These are phyloP conservation scores for Moricandia arvensis DNA, from an alignment of 345 rosid species.

Conservation along the genomic window DNA sequence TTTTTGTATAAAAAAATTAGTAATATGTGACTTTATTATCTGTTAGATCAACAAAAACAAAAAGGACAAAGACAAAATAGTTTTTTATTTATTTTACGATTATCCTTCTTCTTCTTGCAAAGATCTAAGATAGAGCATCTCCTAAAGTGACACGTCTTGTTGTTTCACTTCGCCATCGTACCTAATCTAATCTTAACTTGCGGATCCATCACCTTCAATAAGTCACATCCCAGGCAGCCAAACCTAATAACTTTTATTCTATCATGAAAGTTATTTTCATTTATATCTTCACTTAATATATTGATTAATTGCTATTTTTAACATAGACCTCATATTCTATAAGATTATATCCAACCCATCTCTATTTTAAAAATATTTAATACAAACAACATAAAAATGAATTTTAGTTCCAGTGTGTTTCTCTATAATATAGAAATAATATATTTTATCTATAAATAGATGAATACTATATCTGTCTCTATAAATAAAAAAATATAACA, in stretches of 20 bases:
- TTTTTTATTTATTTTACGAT: not conserved
- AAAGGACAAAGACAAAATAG: not conserved
- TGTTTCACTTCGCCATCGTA: not conserved
- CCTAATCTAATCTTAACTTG: not conserved
- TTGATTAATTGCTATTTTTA: not conserved
- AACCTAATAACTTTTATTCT: not conserved
- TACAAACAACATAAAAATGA: too few relatives aligned
- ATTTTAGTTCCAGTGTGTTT: too few relatives aligned
- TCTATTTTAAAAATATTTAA: too few relatives aligned
- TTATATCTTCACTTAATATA: not conserved
- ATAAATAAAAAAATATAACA: too few relatives aligned
- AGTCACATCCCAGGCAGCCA: not conserved
- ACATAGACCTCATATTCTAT: not conserved
- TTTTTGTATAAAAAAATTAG: not conserved
- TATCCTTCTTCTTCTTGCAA: not conserved
- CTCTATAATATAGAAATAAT: too few relatives aligned
- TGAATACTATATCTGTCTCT: too few relatives aligned
- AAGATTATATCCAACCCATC: too few relatives aligned
- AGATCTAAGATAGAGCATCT: slow-evolving; percentile 1
- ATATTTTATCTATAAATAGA: too few relatives aligned
- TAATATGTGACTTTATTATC: not conserved
- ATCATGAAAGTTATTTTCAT: not conserved
- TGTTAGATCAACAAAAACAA: slow-evolving; percentile 4
- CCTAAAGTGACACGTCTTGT: not conserved
- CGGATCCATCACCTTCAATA: not conserved